Base-by-base conservation (phyloP, 306 rosid genomes). In the Senna tora region DNA sequence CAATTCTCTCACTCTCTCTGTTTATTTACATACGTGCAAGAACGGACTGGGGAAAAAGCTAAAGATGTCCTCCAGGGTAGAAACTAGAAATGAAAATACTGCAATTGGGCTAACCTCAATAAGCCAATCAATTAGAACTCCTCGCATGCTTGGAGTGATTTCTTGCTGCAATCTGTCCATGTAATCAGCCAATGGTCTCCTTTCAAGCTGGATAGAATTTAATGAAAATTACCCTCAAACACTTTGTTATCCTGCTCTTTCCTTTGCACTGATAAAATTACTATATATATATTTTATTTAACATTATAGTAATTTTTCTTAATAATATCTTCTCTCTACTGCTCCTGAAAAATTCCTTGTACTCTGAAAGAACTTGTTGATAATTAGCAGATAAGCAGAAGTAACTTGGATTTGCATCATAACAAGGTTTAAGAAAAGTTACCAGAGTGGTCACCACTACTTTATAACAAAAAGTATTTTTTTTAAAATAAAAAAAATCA, bases 41-140 rank as follows among this genome's bases (percentile, higher is more conserved):
- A 22, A 8, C 38, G 15, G 41, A 45, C 21, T 2, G 9, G 60
- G 47, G 25, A 17, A 56, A 25, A 66, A 53, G 32, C 53, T n/a
- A 46, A 55, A 59, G 16, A 72, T 54, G 39, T 59, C 30, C 32
- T 73, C 22, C 32, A 45, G 22, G 8, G 53, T 46, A 22, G 12
- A 45, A 46, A 75, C 65, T 46, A 22, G 12, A 45, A 46, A 75
- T 71, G 54, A 59, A 55, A 42, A 63, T 30, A 49, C 56, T 36
- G 77, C 19, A 46, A 55, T 5, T 15, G 54, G 53, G 76, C 87
- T 69, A 54, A 89, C 98, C 98, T 92, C 98, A 75, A 92, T 92
- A 76, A 92, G 94, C 98, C 98, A 92, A 77, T 92, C 96, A 65
- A 92, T 74, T 67, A 92, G 81, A 80, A 92, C 83, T 63, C 86